Conservation (phyloP, 768 basidiomycete genomes). For the Russula griseocarnosa region DNA sequence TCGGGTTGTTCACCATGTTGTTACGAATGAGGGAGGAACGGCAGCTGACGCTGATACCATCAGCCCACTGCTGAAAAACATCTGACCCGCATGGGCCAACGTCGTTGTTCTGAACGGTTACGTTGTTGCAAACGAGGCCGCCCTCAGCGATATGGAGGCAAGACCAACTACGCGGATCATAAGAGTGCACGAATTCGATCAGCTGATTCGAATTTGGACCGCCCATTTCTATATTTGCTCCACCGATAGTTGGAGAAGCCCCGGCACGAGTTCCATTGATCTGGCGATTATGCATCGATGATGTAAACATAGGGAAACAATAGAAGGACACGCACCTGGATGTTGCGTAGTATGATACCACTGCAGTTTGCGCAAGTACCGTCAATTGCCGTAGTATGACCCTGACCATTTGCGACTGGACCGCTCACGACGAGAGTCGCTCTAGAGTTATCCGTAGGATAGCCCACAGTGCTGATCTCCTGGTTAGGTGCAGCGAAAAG, state of each 20-base stretch:
- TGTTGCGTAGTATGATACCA: constrained; percentile 61
- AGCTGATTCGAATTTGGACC: constrained; percentile 68
- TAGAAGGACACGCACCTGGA: constrained; percentile 49
- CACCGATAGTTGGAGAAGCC: constrained; percentile 51
- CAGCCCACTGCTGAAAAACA: constrained; percentile 69
- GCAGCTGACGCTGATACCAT: constrained; percentile 75
- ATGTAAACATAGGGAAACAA: neutral
- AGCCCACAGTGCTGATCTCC: constrained; percentile 78
- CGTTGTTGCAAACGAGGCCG: constrained; percentile 56
- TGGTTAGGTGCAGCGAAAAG: constrained; percentile 62
- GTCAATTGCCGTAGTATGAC: constrained; percentile 70
- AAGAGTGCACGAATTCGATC: constrained; percentile 72
- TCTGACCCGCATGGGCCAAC: constrained; percentile 75
- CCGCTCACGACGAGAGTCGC: constrained; percentile 71
- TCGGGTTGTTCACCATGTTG: constrained; percentile 67
- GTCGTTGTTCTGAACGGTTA: constrained; percentile 73
- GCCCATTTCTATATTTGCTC: constrained; percentile 83
- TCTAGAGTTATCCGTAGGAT: constrained; percentile 62
- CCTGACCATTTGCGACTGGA: constrained; percentile 53
- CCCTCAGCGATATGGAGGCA: constrained; percentile 79
- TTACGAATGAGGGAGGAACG: constrained; percentile 55
- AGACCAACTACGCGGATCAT: constrained; percentile 76
- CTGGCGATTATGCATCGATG: constrained; percentile 45
- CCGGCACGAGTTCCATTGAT: constrained; percentile 67
- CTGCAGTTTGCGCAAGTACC: constrained; percentile 58